Evolutionary conservation across 192 early-diverging fungal genomes (phyloP).

Genomic region (Umbelopsis vinacea): DNA sequence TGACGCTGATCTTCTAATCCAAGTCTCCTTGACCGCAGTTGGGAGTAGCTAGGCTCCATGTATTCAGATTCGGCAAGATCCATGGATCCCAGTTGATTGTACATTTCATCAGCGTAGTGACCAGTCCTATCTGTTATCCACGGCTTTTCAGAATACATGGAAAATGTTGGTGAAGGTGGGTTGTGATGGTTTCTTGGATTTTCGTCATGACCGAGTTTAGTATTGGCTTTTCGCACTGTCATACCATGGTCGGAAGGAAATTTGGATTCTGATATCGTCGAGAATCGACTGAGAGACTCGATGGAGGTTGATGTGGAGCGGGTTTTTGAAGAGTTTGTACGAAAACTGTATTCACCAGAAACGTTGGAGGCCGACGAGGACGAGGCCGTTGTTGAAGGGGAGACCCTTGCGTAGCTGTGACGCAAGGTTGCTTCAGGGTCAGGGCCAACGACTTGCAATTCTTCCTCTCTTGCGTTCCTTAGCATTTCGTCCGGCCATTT

Average conservation of each 20-base stretch:
- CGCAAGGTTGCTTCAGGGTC: background rate
- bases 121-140: conserved; percentile 12
- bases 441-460: background rate
- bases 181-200: background rate
- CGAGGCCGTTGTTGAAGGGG: conserved; percentile 2
- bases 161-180: conserved; percentile 3
- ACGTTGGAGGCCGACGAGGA: conserved; percentile 14
- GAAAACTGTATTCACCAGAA: background rate
- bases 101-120: conserved; percentile 14
- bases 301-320: background rate
- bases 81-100: conserved; percentile 12
- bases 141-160: conserved; percentile 18
- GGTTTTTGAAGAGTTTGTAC: background rate
- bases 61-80: background rate
- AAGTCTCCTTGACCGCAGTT: background rate
- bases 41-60: background rate
- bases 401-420: background rate
- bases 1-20: background rate
- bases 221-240: too few species aligned
- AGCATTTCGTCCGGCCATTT: conserved; percentile 11
- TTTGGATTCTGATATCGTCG: background rate
- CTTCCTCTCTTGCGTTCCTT: background rate
- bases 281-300: background rate
- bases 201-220: background rate
- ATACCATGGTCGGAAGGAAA: background rate